phyloP scores from a whole-genome alignment of 2,329 filamentous ascomycete species.

The Ustulina deusta region DNA sequence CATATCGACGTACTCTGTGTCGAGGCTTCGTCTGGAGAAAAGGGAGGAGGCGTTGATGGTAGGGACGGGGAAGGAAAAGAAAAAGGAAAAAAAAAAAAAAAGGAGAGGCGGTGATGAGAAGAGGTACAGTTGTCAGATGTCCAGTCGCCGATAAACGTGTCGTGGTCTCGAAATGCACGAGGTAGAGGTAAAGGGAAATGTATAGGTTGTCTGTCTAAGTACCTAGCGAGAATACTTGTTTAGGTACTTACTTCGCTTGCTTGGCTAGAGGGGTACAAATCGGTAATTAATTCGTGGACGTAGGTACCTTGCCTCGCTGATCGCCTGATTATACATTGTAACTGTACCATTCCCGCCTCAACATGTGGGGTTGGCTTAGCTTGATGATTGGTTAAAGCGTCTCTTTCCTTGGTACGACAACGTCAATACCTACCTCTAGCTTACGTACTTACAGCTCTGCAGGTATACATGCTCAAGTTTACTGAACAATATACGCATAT shows the following conservation, averaged over 20 bases:
- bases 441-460: neutral
- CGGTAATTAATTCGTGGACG: neutral
- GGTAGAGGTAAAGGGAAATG: constrained; percentile 8
- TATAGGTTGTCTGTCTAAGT: neutral
- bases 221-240: neutral
- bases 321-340: neutral
- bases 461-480: neutral
- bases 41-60: neutral
- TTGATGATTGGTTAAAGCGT: constrained; percentile 2
- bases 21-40: constrained; percentile 2
- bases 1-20: constrained; percentile 53
- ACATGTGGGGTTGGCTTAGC: constrained; percentile 32
- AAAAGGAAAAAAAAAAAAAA: constrained; percentile 4
- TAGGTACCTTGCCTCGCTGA: neutral
- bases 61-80: constrained; percentile 8
- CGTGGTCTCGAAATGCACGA: constrained; percentile 25
- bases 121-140: constrained; percentile 6
- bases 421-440: neutral
- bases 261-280: constrained; percentile 33
- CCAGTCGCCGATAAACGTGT: constrained; percentile 27
- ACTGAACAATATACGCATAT: neutral
- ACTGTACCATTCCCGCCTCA: constrained; percentile 3
- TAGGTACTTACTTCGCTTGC: neutral
- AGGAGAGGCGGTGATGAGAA: constrained; percentile 36
- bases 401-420: neutral